These are phyloP conservation scores for Ilyonectria robusta DNA, from an alignment of 2,329 filamentous ascomycete genomes.

Conservation along the genomic window DNA sequence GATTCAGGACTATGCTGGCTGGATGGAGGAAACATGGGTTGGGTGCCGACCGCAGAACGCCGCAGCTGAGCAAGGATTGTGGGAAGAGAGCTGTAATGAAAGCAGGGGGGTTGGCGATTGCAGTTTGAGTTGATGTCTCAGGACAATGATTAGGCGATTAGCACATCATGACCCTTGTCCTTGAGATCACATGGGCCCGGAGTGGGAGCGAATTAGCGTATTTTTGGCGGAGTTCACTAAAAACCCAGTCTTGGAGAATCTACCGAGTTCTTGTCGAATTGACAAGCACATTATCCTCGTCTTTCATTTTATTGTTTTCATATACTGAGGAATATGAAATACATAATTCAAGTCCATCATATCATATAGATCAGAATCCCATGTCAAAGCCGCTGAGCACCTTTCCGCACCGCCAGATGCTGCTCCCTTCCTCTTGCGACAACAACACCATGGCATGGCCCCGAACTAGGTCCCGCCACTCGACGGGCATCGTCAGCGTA, in stretches of 20 bases:
- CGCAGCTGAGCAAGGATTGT: no score
- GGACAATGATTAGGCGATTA: background rate
- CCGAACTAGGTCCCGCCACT: background rate
- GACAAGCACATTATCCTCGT: no score
- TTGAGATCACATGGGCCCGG: background rate
- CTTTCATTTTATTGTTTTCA: no score
- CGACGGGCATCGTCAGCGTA: background rate
- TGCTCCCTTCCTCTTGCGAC: slow-evolving; percentile 3
- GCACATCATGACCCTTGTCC: background rate
- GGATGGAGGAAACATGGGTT: slow-evolving; percentile 1
- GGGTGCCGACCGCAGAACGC: no score
- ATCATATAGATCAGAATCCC: background rate
- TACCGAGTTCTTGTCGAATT: no score
- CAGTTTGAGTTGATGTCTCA: background rate
- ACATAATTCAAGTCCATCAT: no score
- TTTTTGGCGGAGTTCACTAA: no score
- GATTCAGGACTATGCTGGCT: background rate
- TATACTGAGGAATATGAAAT: no score
- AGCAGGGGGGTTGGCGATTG: no score
- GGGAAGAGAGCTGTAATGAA: background rate
- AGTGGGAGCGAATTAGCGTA: background rate
- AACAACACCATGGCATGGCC: background rate
- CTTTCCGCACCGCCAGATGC: slow-evolving; percentile 3
- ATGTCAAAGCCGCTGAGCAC: background rate
- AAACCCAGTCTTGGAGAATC: no score